Evolutionary conservation across 768 basidiomycete species (phyloP), one percentile per base, ranked within the genome.

Genomic region (Porpolomopsis calyptriformis): DNA sequence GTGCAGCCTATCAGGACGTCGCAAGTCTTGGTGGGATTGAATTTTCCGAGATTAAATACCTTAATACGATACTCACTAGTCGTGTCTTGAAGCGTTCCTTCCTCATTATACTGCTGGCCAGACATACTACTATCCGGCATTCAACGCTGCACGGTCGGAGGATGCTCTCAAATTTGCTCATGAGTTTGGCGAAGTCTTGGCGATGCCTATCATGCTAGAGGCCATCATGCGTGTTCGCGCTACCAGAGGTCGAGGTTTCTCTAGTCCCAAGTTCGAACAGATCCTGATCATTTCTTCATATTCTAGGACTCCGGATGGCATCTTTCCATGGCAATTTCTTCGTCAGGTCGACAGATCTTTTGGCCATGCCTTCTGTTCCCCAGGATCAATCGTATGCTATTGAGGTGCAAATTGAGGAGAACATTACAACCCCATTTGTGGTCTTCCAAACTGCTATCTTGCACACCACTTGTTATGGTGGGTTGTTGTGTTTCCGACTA

Each of bases 241-340:
- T n/a, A 91, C 96, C 1, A 75, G 90, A 69, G 91, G 88, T 88
- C 49, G 20, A 63, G 55, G 5, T n/a, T 9, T 34, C 16, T 29
- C 9, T 25, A 2, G 37, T 16, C 26, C 23, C 39, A n/a, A 34
- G 14, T 18, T 36, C 20, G 26, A 19, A 39, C 3, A 34, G 23
- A 31, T 36, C 3, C 46, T 53, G 26, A 42, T 19, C n/a, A 4
- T 20, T 25, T 18, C 38, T 5, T 4, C 18, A 2, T 9, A 45
- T 16, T 25, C 2, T 49, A 85, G 85, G 93, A 50, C 68, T 98
- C 37, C 84, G 92, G 41, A 90, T 97, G 91, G 82, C 92, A 5
- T 87, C 89, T 1, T 98, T 94, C 85, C 91, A 97, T 55, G 94
- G 94, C 50, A 98, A 97, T 69, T 96, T 97, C 72, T 98, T 98